Evolutionary conservation across 2,329 filamentous ascomycete species (phyloP), one percentile per base, ranked within the genome.

Genomic region (Venturia nashicola): DNA sequence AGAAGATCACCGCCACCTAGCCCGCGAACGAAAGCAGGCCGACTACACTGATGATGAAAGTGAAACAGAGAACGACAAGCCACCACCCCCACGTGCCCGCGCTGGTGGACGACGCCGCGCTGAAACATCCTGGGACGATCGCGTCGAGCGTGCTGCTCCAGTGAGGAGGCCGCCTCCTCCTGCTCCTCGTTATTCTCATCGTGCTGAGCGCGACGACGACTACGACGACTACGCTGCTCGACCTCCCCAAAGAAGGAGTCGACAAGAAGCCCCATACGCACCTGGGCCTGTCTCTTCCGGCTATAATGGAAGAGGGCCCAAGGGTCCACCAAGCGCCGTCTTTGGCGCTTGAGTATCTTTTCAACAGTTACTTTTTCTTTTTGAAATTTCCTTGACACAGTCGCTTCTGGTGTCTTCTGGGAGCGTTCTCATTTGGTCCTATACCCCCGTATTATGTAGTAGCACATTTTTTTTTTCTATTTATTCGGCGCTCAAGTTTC

Each of bases 401-500:
- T 5, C 32, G 16, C 8, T 57, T 57, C 5, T n/a, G 32, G 16
- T 36, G 16, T 36, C n/a, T 57, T 57, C 23, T n/a, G 27, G 32
- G 8, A 57, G 18, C 27, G 27, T 36, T 57, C 32, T 36, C 14
- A 5, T 57, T 57, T 32, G 16, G 51, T 57, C 51, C 36, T 57
- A 57, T 57, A 57, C 51, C 51, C 46, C 48, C 27, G 51, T 57
- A 57, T 57, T 57, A 57, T 55, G 32, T 57, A 57, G 51, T n/a
- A 18, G 51, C 51, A 36, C 51, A 36, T 57, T 57, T 57, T 12
- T 57, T 12, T 36, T 57, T 32, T n/a, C 18, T 16, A 51, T 51
- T 5, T 57, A 57, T 36, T n/a, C 12, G 32, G 32, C 51, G 51
- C 51, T 36, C 27, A 57, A 57, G 51, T 18, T 32, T 36, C 16